A percentile compares a stretch with the other conserved stretches of the same genome.
Evolutionary conservation across 768 basidiomycete species (phyloP).

Genomic region (Exsudoporus frostii): DNA sequence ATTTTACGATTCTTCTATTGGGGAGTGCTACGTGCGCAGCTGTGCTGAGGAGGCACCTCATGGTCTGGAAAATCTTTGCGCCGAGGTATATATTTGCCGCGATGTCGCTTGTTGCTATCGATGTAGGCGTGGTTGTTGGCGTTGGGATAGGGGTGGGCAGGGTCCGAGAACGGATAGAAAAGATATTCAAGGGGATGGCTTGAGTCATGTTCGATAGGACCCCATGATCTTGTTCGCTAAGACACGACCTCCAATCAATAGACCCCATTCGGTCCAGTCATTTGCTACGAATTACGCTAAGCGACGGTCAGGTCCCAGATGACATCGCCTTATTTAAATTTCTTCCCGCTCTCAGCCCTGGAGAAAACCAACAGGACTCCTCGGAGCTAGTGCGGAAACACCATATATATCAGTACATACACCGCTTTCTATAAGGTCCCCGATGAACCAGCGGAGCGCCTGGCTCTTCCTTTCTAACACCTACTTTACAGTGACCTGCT

Average conservation of each 20-base stretch:
- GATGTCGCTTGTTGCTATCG: constrained; percentile 62
- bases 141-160: constrained; percentile 21
- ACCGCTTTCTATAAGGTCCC: neutral
- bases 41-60: constrained; percentile 76
- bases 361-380: constrained; percentile 5
- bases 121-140: constrained; percentile 46
- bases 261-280: neutral
- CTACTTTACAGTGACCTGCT: neutral
- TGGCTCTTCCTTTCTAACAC: constrained; percentile 7
- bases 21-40: constrained; percentile 73
- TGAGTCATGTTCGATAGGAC: constrained; percentile 3
- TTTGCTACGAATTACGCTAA: neutral
- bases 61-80: constrained; percentile 99
- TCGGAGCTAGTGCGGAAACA: constrained; percentile 18
- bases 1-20: constrained; percentile 62
- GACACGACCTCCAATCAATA: neutral
- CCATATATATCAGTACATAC: constrained; percentile 18
- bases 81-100: constrained; percentile 88
- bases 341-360: neutral
- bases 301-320: neutral
- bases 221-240: neutral
- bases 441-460: neutral
- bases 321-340: constrained; percentile 5
- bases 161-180: constrained; percentile 21
- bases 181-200: constrained; percentile 15